phyloP scores from a whole-genome alignment of 2,329 filamentous ascomycete species.

The Coniella vitis region DNA sequence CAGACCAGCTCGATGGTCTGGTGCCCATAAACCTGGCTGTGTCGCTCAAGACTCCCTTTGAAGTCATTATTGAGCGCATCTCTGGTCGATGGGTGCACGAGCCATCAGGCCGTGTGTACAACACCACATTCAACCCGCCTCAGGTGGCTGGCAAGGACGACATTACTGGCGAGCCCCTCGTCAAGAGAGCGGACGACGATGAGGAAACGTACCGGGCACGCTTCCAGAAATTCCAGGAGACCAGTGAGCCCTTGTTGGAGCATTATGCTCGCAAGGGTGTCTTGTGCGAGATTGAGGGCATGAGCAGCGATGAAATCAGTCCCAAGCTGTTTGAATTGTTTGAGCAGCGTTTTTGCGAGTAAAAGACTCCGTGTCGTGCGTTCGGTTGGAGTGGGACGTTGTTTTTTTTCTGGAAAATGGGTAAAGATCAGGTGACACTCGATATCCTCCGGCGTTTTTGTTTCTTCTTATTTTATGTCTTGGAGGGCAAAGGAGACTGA shows the following conservation, averaged over 20 bases:
- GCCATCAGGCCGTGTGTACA: conserved; percentile 87
- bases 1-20: conserved; percentile 66
- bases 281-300: conserved; percentile 78
- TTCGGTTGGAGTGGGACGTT: not conserved
- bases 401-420: too few species aligned
- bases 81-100: conserved; percentile 90
- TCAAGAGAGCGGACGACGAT: conserved; percentile 77
- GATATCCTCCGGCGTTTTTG: not conserved
- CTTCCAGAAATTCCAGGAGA: conserved; percentile 79
- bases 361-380: not conserved
- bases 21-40: conserved; percentile 95
- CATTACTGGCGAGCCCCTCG: conserved; percentile 78
- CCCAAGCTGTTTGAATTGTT: conserved; percentile 84
- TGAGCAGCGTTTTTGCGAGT: conserved; percentile 59
- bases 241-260: conserved; percentile 74
- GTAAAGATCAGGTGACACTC: too few species aligned
- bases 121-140: conserved; percentile 85
- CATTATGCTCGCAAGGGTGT: conserved; percentile 83
- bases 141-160: conserved; percentile 78
- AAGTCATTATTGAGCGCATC: conserved; percentile 84
- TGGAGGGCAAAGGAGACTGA: not conserved
- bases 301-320: conserved; percentile 90
- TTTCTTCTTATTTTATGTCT: not conserved
- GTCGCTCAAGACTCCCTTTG: conserved; percentile 75
- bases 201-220: conserved; percentile 79